Evolutionary conservation across 208 protist genomes (phyloP), one percentile per base, ranked within the genome.

Genomic region (Acanthamoeba sp.): DNA sequence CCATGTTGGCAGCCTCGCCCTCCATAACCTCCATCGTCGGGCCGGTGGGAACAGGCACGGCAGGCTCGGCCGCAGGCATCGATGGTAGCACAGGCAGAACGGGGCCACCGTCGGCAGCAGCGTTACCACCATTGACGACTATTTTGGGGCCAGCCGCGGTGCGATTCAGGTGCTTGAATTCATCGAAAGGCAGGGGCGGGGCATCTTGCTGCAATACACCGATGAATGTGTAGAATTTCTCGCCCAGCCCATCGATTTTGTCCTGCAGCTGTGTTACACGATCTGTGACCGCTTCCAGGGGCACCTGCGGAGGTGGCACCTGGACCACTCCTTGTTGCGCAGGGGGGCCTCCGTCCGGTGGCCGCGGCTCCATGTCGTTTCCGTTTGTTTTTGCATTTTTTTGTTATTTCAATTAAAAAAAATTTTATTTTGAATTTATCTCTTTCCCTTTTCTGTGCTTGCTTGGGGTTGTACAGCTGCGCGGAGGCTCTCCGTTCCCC

Each of bases 221-320:
- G n/a, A 91, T 62, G 59, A 73, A 91, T 9, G 57, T 52, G 32
- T 73, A 91, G 57, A 91, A 91, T 71, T 91, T 62, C 22, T 91
- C 85, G 38, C 38, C 85, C 3, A 91, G 34, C 1, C 34, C 57
- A 71, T 91, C 85, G 38, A 91, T 52, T 91, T 71, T 62, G 59
- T 91, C 85, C 71, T 91, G 85, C 50, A 91, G 59, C 55, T 91
- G 85, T 18, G 85, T 91, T 14, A 91, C 34, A 7, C 85, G 45
- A 34, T 91, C 85, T 14, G 85, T 91, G 24, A 91, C 36, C 22
- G 59, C 59, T 27, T 91, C 57, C 32, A 55, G 5, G 4, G 32
- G 45, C 78, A 87, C 42, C 24, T n/a, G 38, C 16, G 78, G 38
- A 14, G 78, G 36, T 32, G 66, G 32, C 27, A 22, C 32, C 66